Evolutionary conservation across 768 basidiomycete genomes (phyloP).

Genomic region (Suillus subalutaceus): DNA sequence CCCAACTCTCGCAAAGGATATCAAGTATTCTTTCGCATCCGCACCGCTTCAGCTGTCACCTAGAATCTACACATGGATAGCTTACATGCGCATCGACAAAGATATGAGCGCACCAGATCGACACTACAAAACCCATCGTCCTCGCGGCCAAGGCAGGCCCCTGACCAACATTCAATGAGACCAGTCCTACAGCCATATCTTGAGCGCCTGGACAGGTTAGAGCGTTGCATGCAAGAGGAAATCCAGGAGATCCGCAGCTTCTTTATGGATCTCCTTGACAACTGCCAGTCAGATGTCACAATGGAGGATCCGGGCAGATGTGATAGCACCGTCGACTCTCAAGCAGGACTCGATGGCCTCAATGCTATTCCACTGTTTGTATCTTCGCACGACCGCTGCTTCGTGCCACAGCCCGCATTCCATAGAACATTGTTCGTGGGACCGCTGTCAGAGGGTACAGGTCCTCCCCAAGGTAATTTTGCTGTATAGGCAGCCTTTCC

Average conservation of each 20-base stretch:
- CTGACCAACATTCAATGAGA: neutral
- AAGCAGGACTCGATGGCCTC: neutral
- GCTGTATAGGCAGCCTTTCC: neutral
- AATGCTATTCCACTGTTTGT: neutral
- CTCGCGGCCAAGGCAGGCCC: neutral
- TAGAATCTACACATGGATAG: neutral
- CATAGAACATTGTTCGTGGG: neutral
- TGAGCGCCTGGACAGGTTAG: neutral
- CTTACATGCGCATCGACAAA: neutral
- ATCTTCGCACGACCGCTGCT: neutral
- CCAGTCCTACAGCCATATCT: neutral
- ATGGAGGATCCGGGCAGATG: neutral
- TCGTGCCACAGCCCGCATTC: neutral
- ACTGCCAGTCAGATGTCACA: neutral
- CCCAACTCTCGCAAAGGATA: neutral
- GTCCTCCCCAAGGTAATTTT: neutral
- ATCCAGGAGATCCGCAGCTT: neutral
- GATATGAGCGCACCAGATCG: neutral
- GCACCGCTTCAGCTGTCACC: neutral
- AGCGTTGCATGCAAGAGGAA: neutral
- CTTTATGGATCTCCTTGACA: neutral
- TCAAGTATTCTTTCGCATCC: neutral
- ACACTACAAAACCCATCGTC: neutral
- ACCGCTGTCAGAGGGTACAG: neutral
- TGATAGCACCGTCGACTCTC: neutral